Evolutionary conservation across 169 alveolate species (phyloP).

Genomic region (Babesia microti): DNA sequence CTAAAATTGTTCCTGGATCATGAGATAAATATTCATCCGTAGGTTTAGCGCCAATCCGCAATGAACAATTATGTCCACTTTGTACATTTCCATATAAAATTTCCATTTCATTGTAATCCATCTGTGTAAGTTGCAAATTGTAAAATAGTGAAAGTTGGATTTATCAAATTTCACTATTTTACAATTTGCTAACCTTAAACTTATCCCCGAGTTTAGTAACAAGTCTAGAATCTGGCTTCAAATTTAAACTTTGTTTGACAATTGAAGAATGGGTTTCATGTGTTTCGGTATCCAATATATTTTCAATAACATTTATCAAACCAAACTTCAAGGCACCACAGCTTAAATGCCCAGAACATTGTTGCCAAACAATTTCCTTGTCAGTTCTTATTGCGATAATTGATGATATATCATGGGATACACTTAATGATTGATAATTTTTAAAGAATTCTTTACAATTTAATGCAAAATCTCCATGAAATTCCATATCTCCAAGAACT

Average conservation of each 20-base stretch:
- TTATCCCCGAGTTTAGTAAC: conserved; percentile 50
- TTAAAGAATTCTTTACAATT: conserved; percentile 17
- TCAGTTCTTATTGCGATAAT: conserved; percentile 29
- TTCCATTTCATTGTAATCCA: conserved; percentile 51
- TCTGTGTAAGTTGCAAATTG: neutral
- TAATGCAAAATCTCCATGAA: conserved; percentile 38
- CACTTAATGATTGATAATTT: conserved; percentile 5
- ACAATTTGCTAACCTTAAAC: conserved; percentile 20
- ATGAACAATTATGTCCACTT: conserved; percentile 53
- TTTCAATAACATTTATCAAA: conserved; percentile 56
- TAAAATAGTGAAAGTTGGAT: neutral
- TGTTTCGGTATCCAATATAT: conserved; percentile 56
- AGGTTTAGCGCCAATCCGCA: conserved; percentile 50
- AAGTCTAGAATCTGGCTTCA: conserved; percentile 47
- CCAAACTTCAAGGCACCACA: conserved; percentile 54
- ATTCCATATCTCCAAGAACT: conserved; percentile 20
- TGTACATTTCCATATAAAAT: conserved; percentile 60
- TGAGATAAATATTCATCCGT: conserved; percentile 50
- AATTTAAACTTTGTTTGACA: conserved; percentile 41
- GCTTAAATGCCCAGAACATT: conserved; percentile 53
- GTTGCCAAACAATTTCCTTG: conserved; percentile 41
- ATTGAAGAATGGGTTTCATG: conserved; percentile 48
- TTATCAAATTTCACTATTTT: neutral
- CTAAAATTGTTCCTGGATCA: conserved; percentile 55
- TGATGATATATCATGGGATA: conserved; percentile 11